Percentiles rank a stretch among this genome's conserved stretches.
phyloP scores from a whole-genome alignment of 2,329 filamentous ascomycete species.

The Fusarium metavorans region DNA sequence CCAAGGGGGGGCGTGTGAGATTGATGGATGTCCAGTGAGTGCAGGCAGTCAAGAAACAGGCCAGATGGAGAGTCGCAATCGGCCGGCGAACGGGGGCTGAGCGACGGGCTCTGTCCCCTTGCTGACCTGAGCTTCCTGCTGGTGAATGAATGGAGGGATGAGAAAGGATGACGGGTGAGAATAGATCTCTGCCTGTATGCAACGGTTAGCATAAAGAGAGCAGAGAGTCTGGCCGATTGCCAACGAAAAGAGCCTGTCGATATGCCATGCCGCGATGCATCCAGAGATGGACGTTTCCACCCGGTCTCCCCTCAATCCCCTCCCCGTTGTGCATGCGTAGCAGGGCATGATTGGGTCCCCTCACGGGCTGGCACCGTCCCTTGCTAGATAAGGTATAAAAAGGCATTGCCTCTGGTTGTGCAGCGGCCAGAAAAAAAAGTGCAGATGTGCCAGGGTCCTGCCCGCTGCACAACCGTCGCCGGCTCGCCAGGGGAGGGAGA shows the following conservation, averaged over 20 bases:
- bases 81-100: slow-evolving; percentile 40
- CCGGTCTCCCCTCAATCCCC: slow-evolving; percentile 33
- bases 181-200: neutral
- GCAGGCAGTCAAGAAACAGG: slow-evolving; percentile 16
- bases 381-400: slow-evolving; percentile 39
- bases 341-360: slow-evolving; percentile 35
- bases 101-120: slow-evolving; percentile 24
- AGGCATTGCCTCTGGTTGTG: slow-evolving; percentile 25
- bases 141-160: neutral
- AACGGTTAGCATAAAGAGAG: neutral
- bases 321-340: slow-evolving; percentile 35
- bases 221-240: neutral
- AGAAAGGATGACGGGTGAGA: neutral
- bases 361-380: slow-evolving; percentile 23
- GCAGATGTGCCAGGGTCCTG: slow-evolving; percentile 35
- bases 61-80: slow-evolving; percentile 42
- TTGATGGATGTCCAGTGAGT: slow-evolving; percentile 6
- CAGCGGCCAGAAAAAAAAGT: slow-evolving; percentile 33
- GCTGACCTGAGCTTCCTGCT: slow-evolving; percentile 10
- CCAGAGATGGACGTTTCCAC: slow-evolving; percentile 7
- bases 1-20: slow-evolving; percentile 27
- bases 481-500: slow-evolving; percentile 30
- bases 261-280: slow-evolving; percentile 5
- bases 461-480: slow-evolving; percentile 27
- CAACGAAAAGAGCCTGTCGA: neutral